Percentiles rank a stretch among this genome's conserved stretches.
These are phyloP conservation scores for Eimeria sp. DNA, from an alignment of 169 alveolate species.

Conservation along the genomic window DNA sequence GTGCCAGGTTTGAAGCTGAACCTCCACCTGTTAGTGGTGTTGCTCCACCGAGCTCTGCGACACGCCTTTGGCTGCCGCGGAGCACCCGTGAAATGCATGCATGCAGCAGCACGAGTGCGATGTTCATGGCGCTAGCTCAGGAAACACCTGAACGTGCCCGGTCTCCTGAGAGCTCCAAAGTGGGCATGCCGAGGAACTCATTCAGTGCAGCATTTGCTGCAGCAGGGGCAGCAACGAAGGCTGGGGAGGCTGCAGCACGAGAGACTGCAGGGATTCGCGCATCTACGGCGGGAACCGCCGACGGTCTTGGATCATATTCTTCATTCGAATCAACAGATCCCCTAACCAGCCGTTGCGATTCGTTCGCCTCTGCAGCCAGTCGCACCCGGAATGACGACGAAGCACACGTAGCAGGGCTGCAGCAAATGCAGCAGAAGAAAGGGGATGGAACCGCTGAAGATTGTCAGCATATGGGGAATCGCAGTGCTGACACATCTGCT, in stretches of 20 bases:
- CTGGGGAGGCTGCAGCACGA: slow-evolving; percentile 28
- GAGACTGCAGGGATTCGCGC: slow-evolving; percentile 37
- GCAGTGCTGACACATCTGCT: not conserved
- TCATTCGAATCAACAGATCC: slow-evolving; percentile 66
- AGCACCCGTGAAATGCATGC: slow-evolving; percentile 51
- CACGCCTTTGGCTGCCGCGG: slow-evolving; percentile 65
- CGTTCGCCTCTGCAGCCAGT: slow-evolving; percentile 68
- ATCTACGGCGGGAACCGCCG: slow-evolving; percentile 8
- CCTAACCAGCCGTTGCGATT: slow-evolving; percentile 64
- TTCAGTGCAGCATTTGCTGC: slow-evolving; percentile 38
- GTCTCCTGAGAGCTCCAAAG: slow-evolving; percentile 7
- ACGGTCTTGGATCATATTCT: slow-evolving; percentile 38
- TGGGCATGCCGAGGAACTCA: not conserved
- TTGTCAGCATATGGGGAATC: not conserved
- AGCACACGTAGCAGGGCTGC: slow-evolving; percentile 6
- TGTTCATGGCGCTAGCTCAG: slow-evolving; percentile 54
- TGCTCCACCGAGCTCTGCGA: not conserved
- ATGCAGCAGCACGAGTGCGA: slow-evolving; percentile 65
- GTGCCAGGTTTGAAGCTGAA: slow-evolving; percentile 14
- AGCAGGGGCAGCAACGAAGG: slow-evolving; percentile 35
- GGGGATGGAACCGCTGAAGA: slow-evolving; percentile 15
- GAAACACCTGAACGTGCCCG: not conserved
- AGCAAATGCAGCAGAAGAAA: slow-evolving; percentile 24
- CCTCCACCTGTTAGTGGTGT: not conserved
- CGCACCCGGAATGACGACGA: slow-evolving; percentile 70